phyloP scores from a whole-genome alignment of 2,329 filamentous ascomycete species.

The Fusarium sp. region DNA sequence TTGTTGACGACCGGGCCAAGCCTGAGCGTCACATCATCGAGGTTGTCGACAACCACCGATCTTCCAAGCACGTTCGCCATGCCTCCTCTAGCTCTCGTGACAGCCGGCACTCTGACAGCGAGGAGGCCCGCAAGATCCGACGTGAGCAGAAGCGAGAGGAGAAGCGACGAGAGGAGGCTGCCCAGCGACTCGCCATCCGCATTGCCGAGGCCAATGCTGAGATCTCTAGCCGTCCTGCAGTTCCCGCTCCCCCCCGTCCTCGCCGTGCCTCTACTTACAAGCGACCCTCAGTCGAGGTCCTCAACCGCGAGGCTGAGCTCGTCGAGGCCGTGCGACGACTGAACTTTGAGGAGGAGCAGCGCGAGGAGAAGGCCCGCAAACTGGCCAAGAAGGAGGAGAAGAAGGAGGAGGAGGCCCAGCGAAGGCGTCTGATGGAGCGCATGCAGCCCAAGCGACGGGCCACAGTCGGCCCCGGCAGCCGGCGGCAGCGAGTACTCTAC shows the following conservation, averaged over 20 bases:
- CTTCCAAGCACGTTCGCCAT: conserved; percentile 51
- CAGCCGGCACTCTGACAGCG: conserved; percentile 48
- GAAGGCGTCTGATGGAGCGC: conserved; percentile 54
- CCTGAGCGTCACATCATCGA: conserved; percentile 51
- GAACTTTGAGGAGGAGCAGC: conserved; percentile 48
- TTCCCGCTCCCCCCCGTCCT: conserved; percentile 43
- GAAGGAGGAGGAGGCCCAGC: conserved; percentile 54
- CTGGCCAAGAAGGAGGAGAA: conserved; percentile 44
- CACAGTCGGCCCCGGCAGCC: conserved; percentile 51
- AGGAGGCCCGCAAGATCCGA: conserved; percentile 42
- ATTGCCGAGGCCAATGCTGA: conserved; percentile 57
- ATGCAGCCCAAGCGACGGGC: conserved; percentile 54
- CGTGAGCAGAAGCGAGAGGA: conserved; percentile 40
- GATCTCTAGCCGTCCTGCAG: conserved; percentile 54
- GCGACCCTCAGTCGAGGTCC: conserved; percentile 40
- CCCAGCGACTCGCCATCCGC: conserved; percentile 47
- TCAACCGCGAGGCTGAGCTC: conserved; percentile 49
- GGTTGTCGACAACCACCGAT: conserved; percentile 48
- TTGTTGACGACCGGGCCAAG: conserved; percentile 53
- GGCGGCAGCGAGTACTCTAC: conserved; percentile 52
- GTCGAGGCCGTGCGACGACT: conserved; percentile 49
- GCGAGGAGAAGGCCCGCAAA: conserved; percentile 47
- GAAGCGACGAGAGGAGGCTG: conserved; percentile 42
- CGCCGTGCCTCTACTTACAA: conserved; percentile 40
- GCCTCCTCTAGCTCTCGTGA: conserved; percentile 52